Evolutionary conservation across 2,329 filamentous ascomycete genomes (phyloP).

Genomic region (Penicillium janthinellum): DNA sequence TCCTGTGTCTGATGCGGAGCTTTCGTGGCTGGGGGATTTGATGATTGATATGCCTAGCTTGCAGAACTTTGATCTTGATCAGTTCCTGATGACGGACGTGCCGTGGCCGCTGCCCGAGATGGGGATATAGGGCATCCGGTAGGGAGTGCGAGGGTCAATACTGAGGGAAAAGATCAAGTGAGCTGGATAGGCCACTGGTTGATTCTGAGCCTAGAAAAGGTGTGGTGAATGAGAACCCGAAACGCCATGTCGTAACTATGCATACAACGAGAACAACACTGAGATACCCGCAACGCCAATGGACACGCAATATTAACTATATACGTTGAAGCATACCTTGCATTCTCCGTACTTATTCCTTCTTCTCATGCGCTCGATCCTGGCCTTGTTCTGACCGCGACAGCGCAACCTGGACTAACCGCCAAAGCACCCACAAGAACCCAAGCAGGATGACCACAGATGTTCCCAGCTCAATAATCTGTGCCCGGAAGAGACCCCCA

Average conservation of each 20-base stretch:
- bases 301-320: neutral
- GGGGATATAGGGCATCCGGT: slow-evolving; percentile 18
- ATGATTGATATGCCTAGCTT: slow-evolving; percentile 50
- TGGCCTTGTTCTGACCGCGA: slow-evolving; percentile 8
- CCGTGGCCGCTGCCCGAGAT: slow-evolving; percentile 32
- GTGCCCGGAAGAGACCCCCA: slow-evolving; percentile 42
- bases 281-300: slow-evolving; percentile 1
- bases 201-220: neutral
- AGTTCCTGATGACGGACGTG: slow-evolving; percentile 40
- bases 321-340: neutral
- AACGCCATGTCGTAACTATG: slow-evolving; percentile 7
- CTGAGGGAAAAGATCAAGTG: neutral
- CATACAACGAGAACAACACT: neutral
- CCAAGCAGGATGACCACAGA: slow-evolving; percentile 62
- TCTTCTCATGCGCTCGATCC: slow-evolving; percentile 27
- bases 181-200: neutral
- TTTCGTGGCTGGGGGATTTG: slow-evolving; percentile 48
- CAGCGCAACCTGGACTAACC: slow-evolving; percentile 46
- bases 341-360: slow-evolving; percentile 23
- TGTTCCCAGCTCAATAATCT: slow-evolving; percentile 57
- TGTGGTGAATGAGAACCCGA: neutral
- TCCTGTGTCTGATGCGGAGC: slow-evolving; percentile 37
- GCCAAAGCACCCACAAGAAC: slow-evolving; percentile 70
- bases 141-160: neutral
- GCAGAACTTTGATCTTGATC: slow-evolving; percentile 49